A percentile compares a stretch with the other conserved stretches of the same genome.
Conservation (phyloP, 2,329 filamentous ascomycete genomes). For the Scedosporium apiospermum region DNA sequence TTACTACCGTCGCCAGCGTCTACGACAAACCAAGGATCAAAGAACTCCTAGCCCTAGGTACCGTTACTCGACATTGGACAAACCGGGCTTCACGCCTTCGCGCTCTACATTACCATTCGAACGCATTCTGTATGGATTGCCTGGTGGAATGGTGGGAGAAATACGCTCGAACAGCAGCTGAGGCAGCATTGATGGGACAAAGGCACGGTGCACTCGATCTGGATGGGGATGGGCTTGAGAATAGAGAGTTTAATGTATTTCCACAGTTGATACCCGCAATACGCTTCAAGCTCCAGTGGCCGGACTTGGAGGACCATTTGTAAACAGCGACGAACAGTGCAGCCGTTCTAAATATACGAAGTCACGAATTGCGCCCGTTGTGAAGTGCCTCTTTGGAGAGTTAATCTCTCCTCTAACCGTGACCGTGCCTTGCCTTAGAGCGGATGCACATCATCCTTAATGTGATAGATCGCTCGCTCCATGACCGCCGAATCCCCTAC, state of each 20-base stretch:
- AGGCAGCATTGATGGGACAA: neutral
- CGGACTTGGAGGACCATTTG: neutral
- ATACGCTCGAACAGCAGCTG: neutral
- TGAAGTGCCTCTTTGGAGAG: too few species aligned
- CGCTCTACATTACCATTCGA: neutral
- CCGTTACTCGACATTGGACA: neutral
- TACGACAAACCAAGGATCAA: neutral
- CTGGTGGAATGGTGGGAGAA: slow-evolving; percentile 5
- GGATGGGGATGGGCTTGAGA: neutral
- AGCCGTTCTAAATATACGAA: too few species aligned
- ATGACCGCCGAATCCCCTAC: too few species aligned
- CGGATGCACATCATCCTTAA: too few species aligned
- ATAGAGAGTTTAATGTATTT: neutral
- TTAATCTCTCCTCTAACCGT: too few species aligned
- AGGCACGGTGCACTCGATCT: neutral
- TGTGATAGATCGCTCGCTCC: too few species aligned
- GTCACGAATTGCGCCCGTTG: too few species aligned
- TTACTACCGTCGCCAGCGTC: slow-evolving; percentile 1
- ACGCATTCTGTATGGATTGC: slow-evolving; percentile 7
- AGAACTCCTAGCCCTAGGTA: slow-evolving; percentile 1
- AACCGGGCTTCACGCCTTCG: neutral
- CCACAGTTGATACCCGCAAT: slow-evolving; percentile 4
- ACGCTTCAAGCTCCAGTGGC: slow-evolving; percentile 5
- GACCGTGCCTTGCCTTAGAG: too few species aligned
- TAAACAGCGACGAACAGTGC: too few species aligned